These are phyloP conservation scores for Russula lepida DNA, from an alignment of 768 basidiomycete genomes.

Conservation along the genomic window DNA sequence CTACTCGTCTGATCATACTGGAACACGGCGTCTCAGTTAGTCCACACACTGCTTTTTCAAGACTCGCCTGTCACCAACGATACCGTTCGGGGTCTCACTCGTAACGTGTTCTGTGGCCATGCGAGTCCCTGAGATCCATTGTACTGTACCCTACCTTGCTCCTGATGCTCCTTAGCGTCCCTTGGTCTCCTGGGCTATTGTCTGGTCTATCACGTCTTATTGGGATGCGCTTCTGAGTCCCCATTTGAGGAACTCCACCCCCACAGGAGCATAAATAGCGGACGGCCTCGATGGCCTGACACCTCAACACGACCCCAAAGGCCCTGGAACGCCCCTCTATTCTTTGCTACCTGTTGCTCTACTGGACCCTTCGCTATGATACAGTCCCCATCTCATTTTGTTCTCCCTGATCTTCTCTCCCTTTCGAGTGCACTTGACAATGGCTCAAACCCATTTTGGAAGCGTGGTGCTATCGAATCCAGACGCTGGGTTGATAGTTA, in stretches of 20 bases:
- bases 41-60: background rate
- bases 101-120: background rate
- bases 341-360: background rate
- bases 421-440: slow-evolving; percentile 36
- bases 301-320: background rate
- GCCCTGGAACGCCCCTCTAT: background rate
- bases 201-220: background rate
- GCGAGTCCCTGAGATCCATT: slow-evolving; percentile 3
- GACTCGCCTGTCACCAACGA: background rate
- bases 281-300: background rate
- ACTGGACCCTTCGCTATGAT: slow-evolving; percentile 4
- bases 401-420: slow-evolving; percentile 49
- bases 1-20: background rate
- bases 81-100: background rate
- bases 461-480: slow-evolving; percentile 46
- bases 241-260: background rate
- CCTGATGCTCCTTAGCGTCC: background rate
- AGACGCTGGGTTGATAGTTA: slow-evolving; percentile 56
- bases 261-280: slow-evolving; percentile 9
- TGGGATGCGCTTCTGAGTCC: background rate
- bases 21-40: background rate
- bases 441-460: slow-evolving; percentile 49
- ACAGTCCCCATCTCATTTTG: slow-evolving; percentile 26
- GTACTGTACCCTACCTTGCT: background rate
- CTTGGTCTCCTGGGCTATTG: background rate